Evolutionary conservation across 2,329 filamentous ascomycete species (phyloP), one percentile per base, ranked within the genome.

Genomic region (Paraphoma sp.): DNA sequence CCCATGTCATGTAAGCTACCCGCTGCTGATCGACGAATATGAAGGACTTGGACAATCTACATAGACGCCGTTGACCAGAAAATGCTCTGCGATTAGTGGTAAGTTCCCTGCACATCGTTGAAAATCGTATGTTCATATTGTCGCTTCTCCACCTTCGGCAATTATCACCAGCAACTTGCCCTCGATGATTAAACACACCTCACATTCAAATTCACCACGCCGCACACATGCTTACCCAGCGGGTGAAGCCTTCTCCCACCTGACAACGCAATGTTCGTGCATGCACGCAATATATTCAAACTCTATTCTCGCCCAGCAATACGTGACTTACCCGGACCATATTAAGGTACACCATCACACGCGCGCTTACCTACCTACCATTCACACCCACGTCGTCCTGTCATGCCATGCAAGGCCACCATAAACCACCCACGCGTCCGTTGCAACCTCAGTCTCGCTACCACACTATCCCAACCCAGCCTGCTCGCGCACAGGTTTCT

Each of bases 171-270:
- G 33, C 33, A 3, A 11, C 3, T 17, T 10, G 16, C 40, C 8
- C 12, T 2, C 11, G 8, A n/a, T n/a, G 16, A 42, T 42, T n/a
- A 42, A 42, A 14, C 16, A 11, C n/a, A n/a, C 10, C 31, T 42
- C 23, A 17, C 36, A n/a, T 23, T 36, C 28, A 8, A 44, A 36
- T 44, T 45, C 40, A 18, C 8, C 16, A 51, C 48, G 48, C 48
- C 48, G 48, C 48, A 45, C 30, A 44, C 38, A 12, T 45, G 12
- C 48, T 51, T 51, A 51, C 41, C 48, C 48, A 51, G 40, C 23
- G 16, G 41, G 17, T 23, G 12, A 40, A 40, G 30, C 33, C 33
- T 9, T 29, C 12, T 17, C 16, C 30, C 18, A 28, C 46, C 31
- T 8, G 46, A 10, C 18, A 31, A 47, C 14, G 45, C 45, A 40